Conservation (phyloP, 805 yeast genomes). For the Yamadazyma tumulicola region DNA sequence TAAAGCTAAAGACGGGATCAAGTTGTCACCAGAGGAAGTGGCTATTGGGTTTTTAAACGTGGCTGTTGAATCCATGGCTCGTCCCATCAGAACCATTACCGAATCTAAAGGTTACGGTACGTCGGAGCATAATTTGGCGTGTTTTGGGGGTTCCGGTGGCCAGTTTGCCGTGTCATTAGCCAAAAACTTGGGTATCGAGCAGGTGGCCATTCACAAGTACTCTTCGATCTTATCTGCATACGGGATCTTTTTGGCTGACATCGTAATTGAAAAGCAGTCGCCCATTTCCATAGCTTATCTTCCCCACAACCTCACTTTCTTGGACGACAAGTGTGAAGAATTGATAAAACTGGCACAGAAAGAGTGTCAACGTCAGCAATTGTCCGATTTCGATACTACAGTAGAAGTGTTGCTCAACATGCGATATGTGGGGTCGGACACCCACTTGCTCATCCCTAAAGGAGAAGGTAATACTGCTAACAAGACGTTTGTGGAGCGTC, state of each 20-base stretch:
- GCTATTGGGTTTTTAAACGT: slow-evolving; percentile 33
- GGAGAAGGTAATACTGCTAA: slow-evolving; percentile 23
- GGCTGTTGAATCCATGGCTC: slow-evolving; percentile 33
- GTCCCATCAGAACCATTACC: slow-evolving; percentile 33
- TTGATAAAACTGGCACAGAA: slow-evolving; percentile 42
- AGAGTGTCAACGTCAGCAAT: slow-evolving; percentile 49
- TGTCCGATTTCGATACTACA: slow-evolving; percentile 36
- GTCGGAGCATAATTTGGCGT: slow-evolving; percentile 28
- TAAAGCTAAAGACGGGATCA: slow-evolving; percentile 14
- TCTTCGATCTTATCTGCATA: slow-evolving; percentile 33
- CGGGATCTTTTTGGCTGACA: slow-evolving; percentile 32
- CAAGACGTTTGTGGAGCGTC: slow-evolving; percentile 24
- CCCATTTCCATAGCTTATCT: slow-evolving; percentile 28
- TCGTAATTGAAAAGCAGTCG: slow-evolving; percentile 32
- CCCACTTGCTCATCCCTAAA: slow-evolving; percentile 67
- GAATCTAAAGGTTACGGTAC: slow-evolving; percentile 33
- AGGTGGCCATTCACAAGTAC: slow-evolving; percentile 31
- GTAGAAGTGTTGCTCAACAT: slow-evolving; percentile 70
- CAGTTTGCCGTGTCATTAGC: slow-evolving; percentile 29
- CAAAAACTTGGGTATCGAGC: slow-evolving; percentile 23
- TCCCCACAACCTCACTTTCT: slow-evolving; percentile 23
- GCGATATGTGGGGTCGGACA: slow-evolving; percentile 87
- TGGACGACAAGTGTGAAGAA: slow-evolving; percentile 44
- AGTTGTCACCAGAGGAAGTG: slow-evolving; percentile 28
- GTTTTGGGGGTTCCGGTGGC: slow-evolving; percentile 39